A percentile compares a stretch with the other conserved stretches of the same genome.
Conservation (phyloP, 768 basidiomycete genomes). For the Termitomyces sp. region DNA sequence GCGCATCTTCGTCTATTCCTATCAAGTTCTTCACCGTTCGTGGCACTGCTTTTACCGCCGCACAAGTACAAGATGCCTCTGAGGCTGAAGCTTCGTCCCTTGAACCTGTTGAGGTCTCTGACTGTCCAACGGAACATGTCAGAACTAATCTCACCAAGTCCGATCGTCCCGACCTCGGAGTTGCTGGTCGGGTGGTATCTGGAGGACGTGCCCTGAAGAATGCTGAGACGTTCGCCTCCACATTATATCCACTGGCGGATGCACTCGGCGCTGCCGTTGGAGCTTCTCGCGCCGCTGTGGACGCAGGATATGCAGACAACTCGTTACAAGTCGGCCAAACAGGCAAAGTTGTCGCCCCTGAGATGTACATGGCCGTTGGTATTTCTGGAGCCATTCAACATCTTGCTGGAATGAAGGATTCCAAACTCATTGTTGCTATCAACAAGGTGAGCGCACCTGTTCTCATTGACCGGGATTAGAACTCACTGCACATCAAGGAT, state of each 20-base stretch:
- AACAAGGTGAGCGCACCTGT: slow-evolving; percentile 68
- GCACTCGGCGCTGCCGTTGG: slow-evolving; percentile 92
- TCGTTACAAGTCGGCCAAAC: slow-evolving; percentile 99
- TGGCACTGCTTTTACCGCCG: slow-evolving; percentile 82
- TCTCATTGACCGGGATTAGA: not conserved
- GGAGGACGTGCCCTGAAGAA: slow-evolving; percentile 95
- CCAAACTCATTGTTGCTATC: slow-evolving; percentile 95
- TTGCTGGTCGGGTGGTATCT: slow-evolving; percentile 85
- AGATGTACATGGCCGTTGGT: slow-evolving; percentile 93
- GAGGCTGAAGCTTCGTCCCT: slow-evolving; percentile 58
- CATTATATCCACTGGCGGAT: slow-evolving; percentile 90
- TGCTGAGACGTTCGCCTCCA: slow-evolving; percentile 84
- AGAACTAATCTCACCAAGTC: slow-evolving; percentile 81
- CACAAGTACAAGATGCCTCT: slow-evolving; percentile 41
- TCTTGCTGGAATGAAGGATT: slow-evolving; percentile 99
- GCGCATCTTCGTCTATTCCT: slow-evolving; percentile 67
- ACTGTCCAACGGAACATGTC: slow-evolving; percentile 58
- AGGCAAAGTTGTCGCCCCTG: slow-evolving; percentile 96
- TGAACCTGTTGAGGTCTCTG: slow-evolving; percentile 56
- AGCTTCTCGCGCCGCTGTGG: slow-evolving; percentile 96
- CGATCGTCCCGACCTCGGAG: slow-evolving; percentile 85
- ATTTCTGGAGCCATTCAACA: slow-evolving; percentile 99
- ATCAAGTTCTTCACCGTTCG: slow-evolving; percentile 96
- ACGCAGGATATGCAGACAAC: slow-evolving; percentile 97
- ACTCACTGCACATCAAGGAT: slow-evolving; percentile 47